Conservation (phyloP, 768 basidiomycete species). For the Auriscalpium microsporum region DNA sequence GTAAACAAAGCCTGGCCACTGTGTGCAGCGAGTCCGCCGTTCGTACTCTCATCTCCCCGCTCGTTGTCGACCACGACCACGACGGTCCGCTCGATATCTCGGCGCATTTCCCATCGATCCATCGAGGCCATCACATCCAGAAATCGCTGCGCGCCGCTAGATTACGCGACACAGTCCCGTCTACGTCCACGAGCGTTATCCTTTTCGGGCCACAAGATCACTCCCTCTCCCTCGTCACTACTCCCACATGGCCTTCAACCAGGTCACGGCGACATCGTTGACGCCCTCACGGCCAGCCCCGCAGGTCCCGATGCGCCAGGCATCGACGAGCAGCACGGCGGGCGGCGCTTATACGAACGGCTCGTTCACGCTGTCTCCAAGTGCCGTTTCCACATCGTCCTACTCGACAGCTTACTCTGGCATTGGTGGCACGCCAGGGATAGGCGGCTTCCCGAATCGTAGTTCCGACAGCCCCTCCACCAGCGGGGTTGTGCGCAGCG, state of each 20-base stretch:
- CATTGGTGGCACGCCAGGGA: slow-evolving; percentile 79
- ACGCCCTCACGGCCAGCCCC: slow-evolving; percentile 77
- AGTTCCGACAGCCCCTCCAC: slow-evolving; percentile 26
- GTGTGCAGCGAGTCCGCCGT: too few relatives aligned
- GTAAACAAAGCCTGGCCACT: too few relatives aligned
- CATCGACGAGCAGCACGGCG: slow-evolving; percentile 33
- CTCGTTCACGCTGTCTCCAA: slow-evolving; percentile 39
- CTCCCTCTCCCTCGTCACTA: background rate
- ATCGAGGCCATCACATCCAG: too few relatives aligned
- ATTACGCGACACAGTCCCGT: too few relatives aligned
- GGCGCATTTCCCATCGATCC: too few relatives aligned
- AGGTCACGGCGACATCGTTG: slow-evolving; percentile 47
- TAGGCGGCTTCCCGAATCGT: slow-evolving; percentile 73
- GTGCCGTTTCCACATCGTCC: slow-evolving; percentile 47
- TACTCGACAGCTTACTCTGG: slow-evolving; percentile 66
- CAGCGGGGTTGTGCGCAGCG: slow-evolving; percentile 52
- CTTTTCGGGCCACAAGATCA: background rate
- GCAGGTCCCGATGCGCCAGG: slow-evolving; percentile 50
- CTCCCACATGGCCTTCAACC: slow-evolving; percentile 38
- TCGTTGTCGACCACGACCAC: too few relatives aligned
- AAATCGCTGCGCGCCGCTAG: too few relatives aligned
- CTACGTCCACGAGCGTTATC: too few relatives aligned
- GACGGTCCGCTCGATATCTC: too few relatives aligned
- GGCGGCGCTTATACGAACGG: slow-evolving; percentile 50
- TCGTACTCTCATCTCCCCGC: too few relatives aligned